A percentile compares a stretch with the other conserved stretches of the same genome.
Evolutionary conservation across 2,329 filamentous ascomycete species (phyloP).

Genomic region (Stachybotrys echinatus): DNA sequence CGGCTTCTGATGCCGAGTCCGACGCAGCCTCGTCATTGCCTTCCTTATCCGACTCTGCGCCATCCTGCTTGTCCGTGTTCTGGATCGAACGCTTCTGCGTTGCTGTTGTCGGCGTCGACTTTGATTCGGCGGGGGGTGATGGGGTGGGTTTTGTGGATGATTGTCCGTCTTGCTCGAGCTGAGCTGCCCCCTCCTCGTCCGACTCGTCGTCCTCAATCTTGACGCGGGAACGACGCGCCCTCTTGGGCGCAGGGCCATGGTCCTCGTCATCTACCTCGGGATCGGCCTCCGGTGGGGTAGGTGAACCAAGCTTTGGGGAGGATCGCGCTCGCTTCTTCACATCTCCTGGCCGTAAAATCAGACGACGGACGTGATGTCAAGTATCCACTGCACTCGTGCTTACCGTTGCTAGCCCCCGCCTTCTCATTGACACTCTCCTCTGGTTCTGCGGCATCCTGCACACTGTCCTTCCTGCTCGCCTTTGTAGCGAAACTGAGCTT

Average conservation of each 20-base stretch:
- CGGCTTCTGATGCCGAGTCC: slow-evolving; percentile 37
- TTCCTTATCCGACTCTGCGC: slow-evolving; percentile 3
- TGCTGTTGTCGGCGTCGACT: slow-evolving; percentile 9
- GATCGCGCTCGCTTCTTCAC: slow-evolving; percentile 40
- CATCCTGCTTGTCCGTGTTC: slow-evolving; percentile 20
- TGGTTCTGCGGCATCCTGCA: slow-evolving; percentile 21
- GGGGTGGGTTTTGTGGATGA: slow-evolving; percentile 12
- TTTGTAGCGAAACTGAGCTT: slow-evolving; percentile 71
- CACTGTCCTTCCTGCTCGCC: slow-evolving; percentile 30
- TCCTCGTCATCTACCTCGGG: slow-evolving; percentile 44
- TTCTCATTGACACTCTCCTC: slow-evolving; percentile 30
- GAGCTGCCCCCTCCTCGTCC: slow-evolving; percentile 28
- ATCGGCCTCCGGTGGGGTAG: slow-evolving; percentile 16
- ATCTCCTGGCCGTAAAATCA: slow-evolving; percentile 18
- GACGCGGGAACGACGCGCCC: slow-evolving; percentile 40
- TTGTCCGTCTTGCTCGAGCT: slow-evolving; percentile 12
- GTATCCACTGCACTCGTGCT: neutral
- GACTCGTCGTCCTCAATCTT: slow-evolving; percentile 50
- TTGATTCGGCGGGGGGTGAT: slow-evolving; percentile 10
- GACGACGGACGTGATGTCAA: neutral
- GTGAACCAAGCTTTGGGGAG: slow-evolving; percentile 7
- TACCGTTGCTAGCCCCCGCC: slow-evolving; percentile 32
- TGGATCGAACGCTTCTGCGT: slow-evolving; percentile 7
- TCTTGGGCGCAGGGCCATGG: slow-evolving; percentile 56
- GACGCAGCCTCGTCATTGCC: slow-evolving; percentile 18